A percentile compares a stretch with the other conserved stretches of the same genome.
Conservation (phyloP, 257 asterid species). For the Solanum lycopersicoides region DNA sequence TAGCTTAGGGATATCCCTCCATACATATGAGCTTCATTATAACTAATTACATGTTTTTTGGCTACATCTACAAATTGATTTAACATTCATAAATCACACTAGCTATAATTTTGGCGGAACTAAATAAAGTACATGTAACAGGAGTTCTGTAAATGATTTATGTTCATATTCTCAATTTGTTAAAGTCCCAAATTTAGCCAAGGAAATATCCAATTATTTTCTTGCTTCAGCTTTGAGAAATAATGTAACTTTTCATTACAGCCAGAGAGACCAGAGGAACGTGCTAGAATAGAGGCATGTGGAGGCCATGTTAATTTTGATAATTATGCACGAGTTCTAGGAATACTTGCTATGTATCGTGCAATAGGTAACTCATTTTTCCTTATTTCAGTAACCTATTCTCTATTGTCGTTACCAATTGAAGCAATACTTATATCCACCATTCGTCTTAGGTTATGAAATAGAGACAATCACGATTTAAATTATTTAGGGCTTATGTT, state of each 20-base stretch:
- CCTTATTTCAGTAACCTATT: not conserved
- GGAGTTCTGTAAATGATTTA: not conserved
- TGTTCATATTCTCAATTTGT: not conserved
- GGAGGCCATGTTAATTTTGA: constrained; percentile 1
- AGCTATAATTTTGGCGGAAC: not conserved
- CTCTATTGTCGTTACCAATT: not conserved
- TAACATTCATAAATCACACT: not conserved
- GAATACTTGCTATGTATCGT: constrained; percentile 8
- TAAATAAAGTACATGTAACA: not conserved
- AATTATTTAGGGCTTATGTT: no score
- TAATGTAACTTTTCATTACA: not conserved
- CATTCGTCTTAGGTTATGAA: no score
- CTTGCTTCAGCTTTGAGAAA: not conserved
- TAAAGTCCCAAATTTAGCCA: not conserved
- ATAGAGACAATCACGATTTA: no score
- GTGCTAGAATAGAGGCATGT: constrained; percentile 6
- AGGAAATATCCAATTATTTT: not conserved
- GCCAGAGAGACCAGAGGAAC: constrained; percentile 8
- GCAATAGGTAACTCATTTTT: constrained; percentile 7
- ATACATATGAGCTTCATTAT: no score
- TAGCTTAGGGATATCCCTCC: no score
- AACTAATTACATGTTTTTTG: no score
- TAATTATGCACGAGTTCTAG: constrained; percentile 1
- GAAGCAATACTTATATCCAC: not conserved
- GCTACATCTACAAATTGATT: no score